Base-by-base conservation (phyloP, 139 green algal genomes). In the Zygnema cylindricum region DNA sequence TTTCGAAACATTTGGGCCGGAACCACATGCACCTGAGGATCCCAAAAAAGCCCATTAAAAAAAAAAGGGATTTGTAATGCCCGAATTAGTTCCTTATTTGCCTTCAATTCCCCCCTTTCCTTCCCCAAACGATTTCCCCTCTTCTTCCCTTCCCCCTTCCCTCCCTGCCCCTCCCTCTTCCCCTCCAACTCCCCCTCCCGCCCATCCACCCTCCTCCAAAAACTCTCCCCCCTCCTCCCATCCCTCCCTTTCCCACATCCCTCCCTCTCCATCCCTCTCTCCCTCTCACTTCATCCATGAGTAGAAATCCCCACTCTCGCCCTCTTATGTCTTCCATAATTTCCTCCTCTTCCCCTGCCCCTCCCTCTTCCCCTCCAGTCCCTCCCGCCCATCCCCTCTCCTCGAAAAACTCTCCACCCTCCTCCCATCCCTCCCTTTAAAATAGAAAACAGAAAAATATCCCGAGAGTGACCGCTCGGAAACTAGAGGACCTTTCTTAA, bases 1-100 rank as follows among this genome's bases (percentile, higher is more conserved):
- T 96, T 98, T 25, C 97, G 91, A 91, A 99, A 99, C 96, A 98
- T 98, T 35, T 95, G 78, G 2, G 97, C 97, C 0, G 97, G 97
- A 54, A 99, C 97, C 36, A 99, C 97, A 85, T 99, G 97, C 82
- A 89, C 85, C 85, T 89, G 85, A 54, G 1, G 2, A 11, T 33
- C 33, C 25, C n/a, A 84, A 84, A 63, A 63, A 16, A 16, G 16
- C 7, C 49, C 7, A 16, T 63, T 63, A 63, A 16, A 63, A 63
- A 25, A 16, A n/a, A n/a, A n/a, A n/a, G n/a, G n/a, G n/a, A n/a
- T n/a, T n/a, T n/a, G n/a, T n/a, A n/a, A n/a, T n/a, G n/a, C n/a
- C n/a, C n/a, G n/a, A n/a, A n/a, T n/a, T n/a, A n/a, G n/a, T n/a
- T n/a, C n/a, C n/a, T n/a, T n/a, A n/a, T n/a, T n/a, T n/a, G n/a